Percentiles rank a stretch among this genome's conserved stretches.
phyloP scores from a whole-genome alignment of 805 yeast species.

The Candida maesae region DNA sequence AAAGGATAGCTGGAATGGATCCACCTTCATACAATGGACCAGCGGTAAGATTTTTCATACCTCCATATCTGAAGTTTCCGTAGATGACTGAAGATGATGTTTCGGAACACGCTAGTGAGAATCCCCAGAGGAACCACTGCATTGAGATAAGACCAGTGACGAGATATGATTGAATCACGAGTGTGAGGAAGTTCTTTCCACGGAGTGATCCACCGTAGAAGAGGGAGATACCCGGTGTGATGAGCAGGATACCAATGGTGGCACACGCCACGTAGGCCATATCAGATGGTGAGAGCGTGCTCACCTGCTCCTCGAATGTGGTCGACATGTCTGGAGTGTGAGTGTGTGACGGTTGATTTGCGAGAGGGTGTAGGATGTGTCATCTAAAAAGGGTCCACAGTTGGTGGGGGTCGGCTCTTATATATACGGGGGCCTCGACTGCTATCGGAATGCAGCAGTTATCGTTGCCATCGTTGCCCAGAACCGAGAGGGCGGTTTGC shows the following conservation, averaged over 20 bases:
- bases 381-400: too few species aligned
- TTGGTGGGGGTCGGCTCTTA: too few species aligned
- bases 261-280: conserved; percentile 43
- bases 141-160: conserved; percentile 67
- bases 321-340: conserved; percentile 1
- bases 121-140: conserved; percentile 98
- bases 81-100: conserved; percentile 67
- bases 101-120: conserved; percentile 77
- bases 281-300: conserved; percentile 37
- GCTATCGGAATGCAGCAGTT: too few species aligned
- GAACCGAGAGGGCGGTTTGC: too few species aligned
- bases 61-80: conserved; percentile 80
- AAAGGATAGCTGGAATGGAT: conserved; percentile 43
- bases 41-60: conserved; percentile 58
- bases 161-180: conserved; percentile 74
- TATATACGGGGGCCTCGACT: too few species aligned
- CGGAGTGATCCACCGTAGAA: conserved; percentile 66
- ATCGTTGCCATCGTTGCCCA: too few species aligned
- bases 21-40: conserved; percentile 75
- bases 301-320: conserved; percentile 7
- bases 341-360: neutral
- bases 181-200: conserved; percentile 74
- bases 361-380: too few species aligned
- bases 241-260: conserved; percentile 50
- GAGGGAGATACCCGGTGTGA: conserved; percentile 93